These are phyloP conservation scores for Suillus paluster DNA, from an alignment of 768 basidiomycete species.

Conservation along the genomic window DNA sequence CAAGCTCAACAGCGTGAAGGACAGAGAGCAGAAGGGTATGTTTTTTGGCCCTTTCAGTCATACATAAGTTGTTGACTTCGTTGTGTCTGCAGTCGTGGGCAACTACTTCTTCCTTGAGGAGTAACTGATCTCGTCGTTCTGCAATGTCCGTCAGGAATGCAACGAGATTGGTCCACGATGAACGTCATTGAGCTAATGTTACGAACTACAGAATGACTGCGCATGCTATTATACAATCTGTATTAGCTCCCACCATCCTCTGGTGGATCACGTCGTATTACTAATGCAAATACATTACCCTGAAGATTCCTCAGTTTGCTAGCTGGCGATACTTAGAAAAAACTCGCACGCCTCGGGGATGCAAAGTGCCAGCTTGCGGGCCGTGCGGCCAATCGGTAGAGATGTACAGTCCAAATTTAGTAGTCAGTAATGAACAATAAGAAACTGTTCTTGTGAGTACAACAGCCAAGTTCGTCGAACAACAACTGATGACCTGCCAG, in stretches of 20 bases:
- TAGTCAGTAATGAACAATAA: neutral
- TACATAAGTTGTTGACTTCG: constrained; percentile 13
- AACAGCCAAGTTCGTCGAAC: neutral
- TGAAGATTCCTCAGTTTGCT: neutral
- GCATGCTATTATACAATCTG: neutral
- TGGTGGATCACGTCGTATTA: neutral
- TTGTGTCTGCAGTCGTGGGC: constrained; percentile 57
- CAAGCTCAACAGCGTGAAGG: constrained; percentile 84
- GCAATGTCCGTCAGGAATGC: neutral
- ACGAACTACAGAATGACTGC: neutral
- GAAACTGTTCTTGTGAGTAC: constrained; percentile 1
- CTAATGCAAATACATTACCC: neutral
- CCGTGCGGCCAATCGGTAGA: neutral
- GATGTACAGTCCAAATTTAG: constrained; percentile 7
- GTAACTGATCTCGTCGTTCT: constrained; percentile 33
- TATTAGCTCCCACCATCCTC: neutral
- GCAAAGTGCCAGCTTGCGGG: neutral
- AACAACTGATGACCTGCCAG: neutral
- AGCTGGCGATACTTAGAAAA: neutral
- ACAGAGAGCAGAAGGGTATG: constrained; percentile 85
- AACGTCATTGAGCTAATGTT: neutral
- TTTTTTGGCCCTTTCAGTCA: constrained; percentile 10
- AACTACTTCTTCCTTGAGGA: constrained; percentile 96
- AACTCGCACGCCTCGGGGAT: constrained; percentile 6
- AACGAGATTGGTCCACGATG: neutral